These are phyloP conservation scores for Salix purpurea DNA, from an alignment of 345 rosid species.

Conservation along the genomic window DNA sequence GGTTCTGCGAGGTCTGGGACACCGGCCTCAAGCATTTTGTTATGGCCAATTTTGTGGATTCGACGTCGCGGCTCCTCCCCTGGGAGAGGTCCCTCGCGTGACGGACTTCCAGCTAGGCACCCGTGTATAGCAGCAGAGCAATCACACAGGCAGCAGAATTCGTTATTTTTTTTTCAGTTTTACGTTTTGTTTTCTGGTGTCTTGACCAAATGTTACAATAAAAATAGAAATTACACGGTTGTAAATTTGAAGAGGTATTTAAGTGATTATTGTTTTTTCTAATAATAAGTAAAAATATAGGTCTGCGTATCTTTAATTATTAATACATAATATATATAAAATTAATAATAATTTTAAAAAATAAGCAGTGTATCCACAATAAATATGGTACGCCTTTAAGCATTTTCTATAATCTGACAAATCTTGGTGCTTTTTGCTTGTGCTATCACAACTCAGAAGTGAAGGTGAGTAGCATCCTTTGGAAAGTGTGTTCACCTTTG, in stretches of 20 bases:
- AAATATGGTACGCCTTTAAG: no score
- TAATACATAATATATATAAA: no score
- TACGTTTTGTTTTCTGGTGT: background rate
- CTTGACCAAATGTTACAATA: no score
- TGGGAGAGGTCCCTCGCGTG: slow-evolving; percentile 60
- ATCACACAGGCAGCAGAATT: slow-evolving; percentile 10
- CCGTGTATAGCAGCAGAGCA: slow-evolving; percentile 18
- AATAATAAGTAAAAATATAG: no score
- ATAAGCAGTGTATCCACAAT: no score
- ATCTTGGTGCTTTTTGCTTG: background rate
- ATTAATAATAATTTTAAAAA: no score
- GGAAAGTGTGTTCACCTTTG: background rate
- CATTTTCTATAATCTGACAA: background rate
- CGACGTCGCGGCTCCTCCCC: slow-evolving; percentile 59
- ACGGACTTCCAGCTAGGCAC: slow-evolving; percentile 11
- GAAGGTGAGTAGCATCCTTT: background rate
- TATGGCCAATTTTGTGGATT: slow-evolving; percentile 65
- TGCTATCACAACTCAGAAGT: background rate
- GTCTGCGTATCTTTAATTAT: no score
- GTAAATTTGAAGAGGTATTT: slow-evolving; percentile 27
- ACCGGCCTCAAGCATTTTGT: slow-evolving; percentile 83
- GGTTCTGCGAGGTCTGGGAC: slow-evolving; percentile 96
- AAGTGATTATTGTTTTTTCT: slow-evolving; percentile 23
- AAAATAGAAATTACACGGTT: slow-evolving; percentile 23
- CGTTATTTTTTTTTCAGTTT: slow-evolving; percentile 28